Evolutionary conservation across 805 yeast species (phyloP).

Genomic region (Scheffersomyces coipomensis): DNA sequence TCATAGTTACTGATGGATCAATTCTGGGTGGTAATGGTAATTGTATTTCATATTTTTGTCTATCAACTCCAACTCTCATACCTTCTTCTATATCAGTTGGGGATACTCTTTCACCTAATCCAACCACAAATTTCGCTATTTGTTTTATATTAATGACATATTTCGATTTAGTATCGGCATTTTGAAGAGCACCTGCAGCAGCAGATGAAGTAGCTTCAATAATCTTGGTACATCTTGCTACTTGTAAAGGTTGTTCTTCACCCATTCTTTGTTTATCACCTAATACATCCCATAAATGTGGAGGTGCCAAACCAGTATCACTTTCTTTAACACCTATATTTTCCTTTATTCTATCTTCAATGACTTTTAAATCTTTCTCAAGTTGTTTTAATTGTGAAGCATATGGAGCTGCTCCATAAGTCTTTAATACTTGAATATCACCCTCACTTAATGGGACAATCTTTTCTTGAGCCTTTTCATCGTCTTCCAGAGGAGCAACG

Average conservation of each 20-base stretch:
- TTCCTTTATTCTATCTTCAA: slow-evolving; percentile 88
- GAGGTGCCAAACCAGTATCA: slow-evolving; percentile 97
- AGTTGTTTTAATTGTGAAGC: slow-evolving; percentile 75
- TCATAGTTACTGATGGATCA: slow-evolving; percentile 98
- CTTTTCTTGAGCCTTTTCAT: slow-evolving; percentile 63
- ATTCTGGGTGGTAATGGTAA: slow-evolving; percentile 96
- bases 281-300: slow-evolving; percentile 95
- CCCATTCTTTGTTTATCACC: slow-evolving; percentile 93
- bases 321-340: slow-evolving; percentile 92
- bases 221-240: slow-evolving; percentile 97
- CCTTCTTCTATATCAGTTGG: slow-evolving; percentile 99
- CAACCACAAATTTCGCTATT: slow-evolving; percentile 96
- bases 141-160: slow-evolving; percentile 97
- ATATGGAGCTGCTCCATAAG: slow-evolving; percentile 98
- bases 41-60: slow-evolving; percentile 95
- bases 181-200: slow-evolving; percentile 35
- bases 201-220: slow-evolving; percentile 58
- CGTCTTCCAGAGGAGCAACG: slow-evolving; percentile 79
- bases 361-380: slow-evolving; percentile 81
- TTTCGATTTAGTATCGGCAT: slow-evolving; percentile 82
- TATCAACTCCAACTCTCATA: slow-evolving; percentile 98
- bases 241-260: slow-evolving; percentile 95
- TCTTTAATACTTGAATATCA: slow-evolving; percentile 94
- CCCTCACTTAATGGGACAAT: slow-evolving; percentile 90
- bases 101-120: slow-evolving; percentile 92